A percentile compares a stretch with the other conserved stretches of the same genome.
phyloP scores from a whole-genome alignment of 129 eudicot genomes.

The Sambucus nigra region DNA sequence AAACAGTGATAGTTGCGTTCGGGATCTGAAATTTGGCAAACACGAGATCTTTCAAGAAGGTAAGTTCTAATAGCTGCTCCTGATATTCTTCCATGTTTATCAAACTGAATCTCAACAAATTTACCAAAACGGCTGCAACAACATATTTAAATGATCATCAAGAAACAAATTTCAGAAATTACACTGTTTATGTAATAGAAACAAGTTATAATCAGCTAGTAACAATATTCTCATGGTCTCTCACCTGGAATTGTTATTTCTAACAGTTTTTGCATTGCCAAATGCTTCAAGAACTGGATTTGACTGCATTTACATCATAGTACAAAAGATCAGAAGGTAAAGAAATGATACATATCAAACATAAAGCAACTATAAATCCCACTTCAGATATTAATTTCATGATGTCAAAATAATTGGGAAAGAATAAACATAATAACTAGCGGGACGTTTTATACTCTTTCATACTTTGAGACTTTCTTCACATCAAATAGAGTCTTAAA shows the following conservation, averaged over 20 bases:
- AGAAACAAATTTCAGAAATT: background rate
- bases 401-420: background rate
- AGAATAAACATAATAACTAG: background rate
- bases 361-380: background rate
- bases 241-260: constrained; percentile 98
- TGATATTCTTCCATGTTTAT: constrained; percentile 94
- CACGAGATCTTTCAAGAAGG: constrained; percentile 96
- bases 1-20: constrained; percentile 97
- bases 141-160: background rate
- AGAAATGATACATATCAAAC: too few relatives aligned
- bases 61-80: constrained; percentile 99
- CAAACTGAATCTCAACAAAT: constrained; percentile 98
- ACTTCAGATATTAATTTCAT: background rate
- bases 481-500: background rate
- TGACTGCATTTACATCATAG: constrained; percentile 55
- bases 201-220: background rate
- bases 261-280: constrained; percentile 98
- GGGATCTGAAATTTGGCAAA: constrained; percentile 90
- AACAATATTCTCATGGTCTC: background rate
- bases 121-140: constrained; percentile 90
- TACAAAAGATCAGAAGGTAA: constrained; percentile 12
- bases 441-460: background rate
- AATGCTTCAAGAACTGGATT: constrained; percentile 99
- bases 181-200: background rate
- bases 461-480: background rate